phyloP scores from a whole-genome alignment of 1,284 basidiomycete genomes.

The Austropuccinia psidii region DNA sequence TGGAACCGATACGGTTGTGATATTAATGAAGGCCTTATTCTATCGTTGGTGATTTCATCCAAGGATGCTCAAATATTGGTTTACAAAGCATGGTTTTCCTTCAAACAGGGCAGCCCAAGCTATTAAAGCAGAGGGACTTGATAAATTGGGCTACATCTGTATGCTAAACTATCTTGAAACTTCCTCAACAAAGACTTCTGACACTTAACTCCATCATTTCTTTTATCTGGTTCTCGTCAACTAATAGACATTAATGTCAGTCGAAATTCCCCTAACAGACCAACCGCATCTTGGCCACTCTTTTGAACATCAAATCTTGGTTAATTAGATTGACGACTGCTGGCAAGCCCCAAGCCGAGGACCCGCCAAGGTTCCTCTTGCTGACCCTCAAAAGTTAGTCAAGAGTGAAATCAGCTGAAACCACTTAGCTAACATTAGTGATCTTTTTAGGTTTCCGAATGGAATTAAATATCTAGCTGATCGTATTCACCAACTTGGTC shows the following conservation, averaged over 20 bases:
- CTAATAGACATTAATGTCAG: conserved; percentile 22
- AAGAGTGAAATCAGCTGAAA: not conserved
- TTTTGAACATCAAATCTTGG: not conserved
- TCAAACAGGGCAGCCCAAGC: conserved; percentile 17
- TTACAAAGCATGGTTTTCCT: too few relatives aligned
- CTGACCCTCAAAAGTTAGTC: conserved; percentile 45
- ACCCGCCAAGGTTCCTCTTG: conserved; percentile 42
- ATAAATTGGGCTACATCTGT: conserved; percentile 25
- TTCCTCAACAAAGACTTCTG: not conserved
- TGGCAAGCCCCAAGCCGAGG: conserved; percentile 48
- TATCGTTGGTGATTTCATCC: conserved; percentile 28
- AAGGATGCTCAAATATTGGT: too few relatives aligned
- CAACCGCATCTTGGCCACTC: not conserved
- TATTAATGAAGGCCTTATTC: conserved; percentile 43
- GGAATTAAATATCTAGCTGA: conserved; percentile 51
- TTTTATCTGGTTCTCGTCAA: conserved; percentile 36
- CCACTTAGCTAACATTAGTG: too few relatives aligned
- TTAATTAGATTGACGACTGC: conserved; percentile 44
- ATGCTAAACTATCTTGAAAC: not conserved
- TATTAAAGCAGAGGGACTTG: conserved; percentile 23
- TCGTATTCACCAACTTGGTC: conserved; percentile 50
- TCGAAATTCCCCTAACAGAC: not conserved
- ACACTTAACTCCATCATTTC: conserved; percentile 1
- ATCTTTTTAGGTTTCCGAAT: conserved; percentile 51
- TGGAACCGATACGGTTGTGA: conserved; percentile 47